These are phyloP conservation scores for Aspergillus biplanus DNA, from an alignment of 495 filamentous ascomycete species.

Conservation along the genomic window DNA sequence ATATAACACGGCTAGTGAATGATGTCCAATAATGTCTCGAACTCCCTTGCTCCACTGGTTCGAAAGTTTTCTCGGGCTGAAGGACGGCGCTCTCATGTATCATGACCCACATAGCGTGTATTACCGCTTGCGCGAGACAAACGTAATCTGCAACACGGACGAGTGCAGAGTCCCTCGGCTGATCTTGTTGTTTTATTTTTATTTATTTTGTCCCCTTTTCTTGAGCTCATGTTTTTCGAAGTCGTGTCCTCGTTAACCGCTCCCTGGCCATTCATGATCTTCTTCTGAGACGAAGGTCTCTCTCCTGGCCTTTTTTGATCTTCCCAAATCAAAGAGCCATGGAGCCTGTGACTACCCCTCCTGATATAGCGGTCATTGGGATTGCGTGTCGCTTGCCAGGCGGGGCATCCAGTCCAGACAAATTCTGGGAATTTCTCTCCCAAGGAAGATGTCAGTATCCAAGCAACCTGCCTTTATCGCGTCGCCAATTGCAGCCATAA, in stretches of 20 bases:
- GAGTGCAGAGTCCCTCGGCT: too few relatives aligned
- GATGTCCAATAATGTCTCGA: too few relatives aligned
- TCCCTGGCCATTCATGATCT: too few relatives aligned
- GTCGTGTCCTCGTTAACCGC: background rate
- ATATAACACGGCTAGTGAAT: too few relatives aligned
- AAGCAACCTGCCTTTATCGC: background rate
- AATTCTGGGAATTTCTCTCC: constrained; percentile 10
- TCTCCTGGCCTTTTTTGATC: background rate
- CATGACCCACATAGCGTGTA: too few relatives aligned
- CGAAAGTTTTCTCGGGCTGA: too few relatives aligned
- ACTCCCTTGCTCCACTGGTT: too few relatives aligned
- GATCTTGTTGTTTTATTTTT: too few relatives aligned
- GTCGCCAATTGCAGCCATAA: background rate
- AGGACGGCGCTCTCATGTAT: too few relatives aligned
- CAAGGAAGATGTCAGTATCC: constrained; percentile 9
- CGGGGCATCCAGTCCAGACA: background rate
- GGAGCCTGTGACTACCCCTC: background rate
- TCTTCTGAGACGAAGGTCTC: background rate
- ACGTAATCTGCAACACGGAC: too few relatives aligned
- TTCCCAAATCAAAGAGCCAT: background rate
- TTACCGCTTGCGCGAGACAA: too few relatives aligned
- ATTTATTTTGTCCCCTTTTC: too few relatives aligned
- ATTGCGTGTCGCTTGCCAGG: constrained; percentile 10
- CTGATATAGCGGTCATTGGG: constrained; percentile 9
- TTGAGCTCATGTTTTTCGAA: background rate